These are phyloP conservation scores for Serendipita indica DNA, from an alignment of 768 basidiomycete genomes.

Conservation along the genomic window DNA sequence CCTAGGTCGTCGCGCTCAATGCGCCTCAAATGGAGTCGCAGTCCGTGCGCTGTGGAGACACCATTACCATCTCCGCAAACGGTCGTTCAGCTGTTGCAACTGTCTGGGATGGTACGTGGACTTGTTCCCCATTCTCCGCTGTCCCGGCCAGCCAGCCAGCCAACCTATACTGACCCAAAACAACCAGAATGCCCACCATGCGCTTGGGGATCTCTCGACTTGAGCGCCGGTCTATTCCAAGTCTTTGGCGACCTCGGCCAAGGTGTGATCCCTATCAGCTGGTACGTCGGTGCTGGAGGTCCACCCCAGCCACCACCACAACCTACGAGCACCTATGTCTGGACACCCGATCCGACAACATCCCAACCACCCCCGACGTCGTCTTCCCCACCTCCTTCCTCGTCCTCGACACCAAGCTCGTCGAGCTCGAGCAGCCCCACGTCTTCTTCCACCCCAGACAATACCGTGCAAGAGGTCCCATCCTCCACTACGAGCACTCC, in stretches of 20 bases:
- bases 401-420: neutral
- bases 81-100: neutral
- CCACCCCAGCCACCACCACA: neutral
- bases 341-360: neutral
- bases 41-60: neutral
- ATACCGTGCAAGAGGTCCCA: neutral
- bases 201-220: slow-evolving; percentile 8
- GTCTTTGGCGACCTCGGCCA: neutral
- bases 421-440: neutral
- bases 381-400: neutral
- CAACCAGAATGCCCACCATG: slow-evolving; percentile 11
- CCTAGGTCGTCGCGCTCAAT: neutral
- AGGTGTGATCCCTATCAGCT: slow-evolving; percentile 9
- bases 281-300: neutral
- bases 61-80: neutral
- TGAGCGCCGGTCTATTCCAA: slow-evolving; percentile 9
- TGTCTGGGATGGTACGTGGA: slow-evolving; percentile 4
- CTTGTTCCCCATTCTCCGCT: no score
- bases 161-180: neutral
- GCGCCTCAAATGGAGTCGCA: neutral
- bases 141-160: neutral
- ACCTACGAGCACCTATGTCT: neutral
- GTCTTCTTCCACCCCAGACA: neutral
- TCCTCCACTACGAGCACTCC: neutral
- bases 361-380: neutral